Base-by-base conservation (phyloP, 2,329 filamentous ascomycete genomes). In the Fusarium tuaranense region DNA sequence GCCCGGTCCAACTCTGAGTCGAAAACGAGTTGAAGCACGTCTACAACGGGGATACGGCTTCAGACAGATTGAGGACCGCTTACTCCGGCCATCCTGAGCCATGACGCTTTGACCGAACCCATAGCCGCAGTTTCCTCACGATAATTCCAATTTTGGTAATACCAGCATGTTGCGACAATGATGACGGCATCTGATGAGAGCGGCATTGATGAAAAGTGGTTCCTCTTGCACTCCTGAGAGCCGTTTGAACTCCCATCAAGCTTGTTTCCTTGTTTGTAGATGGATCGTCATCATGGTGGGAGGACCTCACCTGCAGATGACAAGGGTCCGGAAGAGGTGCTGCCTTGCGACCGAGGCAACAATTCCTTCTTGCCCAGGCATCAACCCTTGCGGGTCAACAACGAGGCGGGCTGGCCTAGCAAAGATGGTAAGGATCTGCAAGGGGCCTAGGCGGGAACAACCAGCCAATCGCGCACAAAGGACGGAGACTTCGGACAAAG, bases 321-420 rank as follows among this genome's bases (percentile, higher is more conserved):
- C 62, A 70, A 67, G 63, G 64, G 65, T 74, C 14, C 13, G 5
- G 22, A 22, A 20, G 14, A 20, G 36, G n/a, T 59, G 30, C 32
- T 78, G 76, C 76, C 76, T 78, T 67, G 76, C 70, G 57, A 46
- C 38, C 64, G 20, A 78, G 75, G 75, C 76, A 78, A 16, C 59
- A 51, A 18, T 41, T 13, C 38, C 16, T 27, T 51, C 57, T 44
- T 53, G 36, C 22, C 46, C 62, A 71, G 61, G 58, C 51, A 67
- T 34, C 46, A 68, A 59, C 25, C n/a, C 13, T 10, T 57, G 72
- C 65, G 72, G 74, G 70, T 67, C 67, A 44, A 57, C 27, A 67
- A 67, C 30, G 58, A 70, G 64, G 67, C 63, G 68, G 71, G 66
- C 46, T 48, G 58, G 46, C 9, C 25, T 73, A 27, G 59, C 48